Percentiles rank a stretch among this genome's conserved stretches.
Conservation (phyloP, 2,329 filamentous ascomycete species). For the Talaromyces sp. region DNA sequence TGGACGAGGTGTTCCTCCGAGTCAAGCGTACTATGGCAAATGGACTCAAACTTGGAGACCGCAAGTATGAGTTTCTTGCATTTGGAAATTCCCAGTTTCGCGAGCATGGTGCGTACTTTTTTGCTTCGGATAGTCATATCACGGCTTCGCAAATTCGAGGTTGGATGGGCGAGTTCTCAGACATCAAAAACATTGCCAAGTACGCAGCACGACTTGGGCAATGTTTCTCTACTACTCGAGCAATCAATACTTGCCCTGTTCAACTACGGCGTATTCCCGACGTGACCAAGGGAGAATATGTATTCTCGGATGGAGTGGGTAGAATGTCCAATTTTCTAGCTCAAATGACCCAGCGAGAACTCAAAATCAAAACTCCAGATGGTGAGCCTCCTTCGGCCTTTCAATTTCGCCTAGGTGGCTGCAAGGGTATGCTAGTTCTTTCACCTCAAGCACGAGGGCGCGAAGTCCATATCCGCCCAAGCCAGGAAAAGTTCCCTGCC, state of each 20-base stretch:
- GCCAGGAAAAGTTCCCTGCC: conserved; percentile 80
- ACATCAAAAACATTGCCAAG: conserved; percentile 81
- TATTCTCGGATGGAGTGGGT: conserved; percentile 88
- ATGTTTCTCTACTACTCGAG: conserved; percentile 88
- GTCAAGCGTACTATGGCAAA: conserved; percentile 65
- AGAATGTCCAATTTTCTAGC: conserved; percentile 80
- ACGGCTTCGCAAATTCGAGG: conserved; percentile 70
- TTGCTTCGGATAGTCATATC: conserved; percentile 62
- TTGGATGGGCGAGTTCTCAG: conserved; percentile 80
- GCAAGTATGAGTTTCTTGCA: conserved; percentile 81
- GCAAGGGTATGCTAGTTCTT: conserved; percentile 79
- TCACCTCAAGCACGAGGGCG: conserved; percentile 62
- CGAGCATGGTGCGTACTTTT: conserved; percentile 90
- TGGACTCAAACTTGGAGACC: conserved; percentile 76
- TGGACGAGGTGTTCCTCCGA: conserved; percentile 67
- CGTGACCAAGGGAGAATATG: conserved; percentile 60
- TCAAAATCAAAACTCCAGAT: conserved; percentile 52
- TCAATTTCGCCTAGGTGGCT: conserved; percentile 88
- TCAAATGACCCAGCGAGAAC: conserved; percentile 64
- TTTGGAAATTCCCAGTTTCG: conserved; percentile 94
- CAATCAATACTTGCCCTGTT: conserved; percentile 59
- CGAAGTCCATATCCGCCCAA: conserved; percentile 72
- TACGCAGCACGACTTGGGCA: conserved; percentile 85
- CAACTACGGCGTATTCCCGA: conserved; percentile 59
- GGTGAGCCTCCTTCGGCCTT: conserved; percentile 68